Base-by-base conservation (phyloP, 2,329 filamentous ascomycete genomes). In the Dissoconium aciculare region DNA sequence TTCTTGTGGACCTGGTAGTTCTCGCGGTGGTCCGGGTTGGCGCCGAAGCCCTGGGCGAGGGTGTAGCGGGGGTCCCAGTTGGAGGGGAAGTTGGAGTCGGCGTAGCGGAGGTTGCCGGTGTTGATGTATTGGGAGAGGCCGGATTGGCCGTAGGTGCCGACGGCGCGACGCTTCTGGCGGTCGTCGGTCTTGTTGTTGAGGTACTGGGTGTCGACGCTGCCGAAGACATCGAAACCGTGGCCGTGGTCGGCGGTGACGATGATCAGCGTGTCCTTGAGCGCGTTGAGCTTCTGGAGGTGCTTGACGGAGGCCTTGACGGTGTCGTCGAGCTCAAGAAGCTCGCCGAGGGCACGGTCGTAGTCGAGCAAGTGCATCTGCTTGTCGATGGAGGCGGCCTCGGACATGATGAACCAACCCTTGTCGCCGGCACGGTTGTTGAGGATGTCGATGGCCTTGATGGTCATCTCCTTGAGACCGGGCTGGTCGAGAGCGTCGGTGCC, bases 291-390 rank as follows among this genome's bases (percentile, higher is more conserved):
- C 45, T 71, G 64, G 26, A 91, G 73, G 50, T 80, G 74, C 27
- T 64, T 64, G 32, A 87, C 65, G 3, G 80, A 83, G 11, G 78
- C 78, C 31, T 73, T 73, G 43, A 91, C 62, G 4, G 82, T 84
- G 56, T 91, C 80, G 49, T 91, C 81, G 17, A 91, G 68, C 59
- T 91, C 82, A 24, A 91, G 70, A 1, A 91, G 71, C 45, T 91
- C 82, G 32, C 78, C 82, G 0, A 91, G 71, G 1, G 82, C 78
- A 32, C 82, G 78, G 57, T 89, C 79, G 52, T 89, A 89, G 59
- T 89, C 82, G 12, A 89, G 68, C 2, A 63, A 54, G 59, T 91
- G 82, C 81, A 91, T 89, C 66, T 82, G 77, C 66, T 91, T 91
- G 59, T 89, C 82, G 44, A 91, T 79, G 2, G 74, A 81, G 11